Evolutionary conservation across 2,329 filamentous ascomycete species (phyloP), one percentile per base, ranked within the genome.

Genomic region (Epichloe sp.): DNA sequence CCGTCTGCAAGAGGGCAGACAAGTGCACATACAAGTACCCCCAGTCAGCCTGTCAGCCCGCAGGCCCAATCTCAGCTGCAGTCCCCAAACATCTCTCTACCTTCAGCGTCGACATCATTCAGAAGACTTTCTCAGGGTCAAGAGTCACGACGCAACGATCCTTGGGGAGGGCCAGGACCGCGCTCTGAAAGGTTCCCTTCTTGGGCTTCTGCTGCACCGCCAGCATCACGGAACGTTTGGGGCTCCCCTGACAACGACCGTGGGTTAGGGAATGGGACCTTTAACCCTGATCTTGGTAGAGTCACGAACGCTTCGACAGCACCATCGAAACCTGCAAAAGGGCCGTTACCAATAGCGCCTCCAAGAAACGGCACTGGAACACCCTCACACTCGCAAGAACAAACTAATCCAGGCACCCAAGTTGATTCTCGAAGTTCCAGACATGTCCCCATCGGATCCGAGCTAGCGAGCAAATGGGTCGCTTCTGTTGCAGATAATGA

Each of bases 221-320:
- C 71, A 44, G 56, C 70, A 11, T 64, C 72, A 12, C 72, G 76
- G 46, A 87, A 84, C 61, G 83, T 89, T 17, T 90, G 86, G 86
- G 85, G 82, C 17, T 80, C 84, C 43, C 83, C 82, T n/a, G 79
- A 80, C 50, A 83, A 78, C 58, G 82, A 86, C 57, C 77, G 82
- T 50, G 82, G 79, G 11, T 79, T 90, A 19, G 86, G 86, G 3
- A 90, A 90, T 63, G 86, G 86, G 43, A 88, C 85, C 0, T 90
- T 90, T 60, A 80, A 78, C 52, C 74, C 79, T 12, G 79, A 81
- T 57, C 72, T 84, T 48, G 75, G 73, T 31, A 71, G 72, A 44
- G 63, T 74, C 17, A 67, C 76, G 12, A 69, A 71, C 49, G 64
- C 72, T 4, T 36, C 61, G 11, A 52, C 57, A 10, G 47, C 64